Base-by-base conservation (phyloP, 140 eudicot species). In the Ambrosia hybrid region DNA sequence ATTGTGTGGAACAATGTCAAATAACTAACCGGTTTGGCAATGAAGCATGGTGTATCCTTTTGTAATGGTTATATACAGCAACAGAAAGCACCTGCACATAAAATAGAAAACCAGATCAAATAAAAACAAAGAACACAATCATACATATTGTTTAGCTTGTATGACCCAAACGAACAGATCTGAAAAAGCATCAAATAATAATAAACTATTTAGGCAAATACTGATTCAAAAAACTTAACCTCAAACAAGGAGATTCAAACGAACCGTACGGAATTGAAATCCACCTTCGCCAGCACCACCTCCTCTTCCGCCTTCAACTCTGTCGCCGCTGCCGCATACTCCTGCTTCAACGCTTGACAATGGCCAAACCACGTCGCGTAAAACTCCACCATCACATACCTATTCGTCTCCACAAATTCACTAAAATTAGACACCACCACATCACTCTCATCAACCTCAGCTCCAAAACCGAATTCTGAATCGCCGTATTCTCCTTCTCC, bases 1-100 rank as follows among this genome's bases (percentile, higher is more conserved):
- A 71, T 46, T 3, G 55, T 59, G 41, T 37, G 41, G 41, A 51
- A 69, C 55, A 56, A 55, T 62, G 79, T 57, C 6, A 6, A 70
- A 73, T 37, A 34, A 86, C 96, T 77, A 86, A 91, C 97, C 91
- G 30, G 79, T 83, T 88, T 75, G 67, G 78, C 80, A 81, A 68
- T 67, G 91, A 84, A 36, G 79, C 91, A 57, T 89, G 86, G 69
- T 81, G 81, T 57, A 91, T 86, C 83, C 96, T 21, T 86, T 76
- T 91, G 89, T 83, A 88, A 71, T 91, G 97, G 82, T 89, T 91
- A 79, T 91, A 85, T 55, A 91, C 97, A 72, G 96, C 97, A 75
- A 91, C 96, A 4, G 97, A 89, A 49, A 91, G 87, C 81, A 89
- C 97, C 97, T 91, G 83, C 74, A 60, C 30, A 72, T 60, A 75